Base-by-base conservation (phyloP, 2,329 filamentous ascomycete species). In the Cladosporium halotolerans region DNA sequence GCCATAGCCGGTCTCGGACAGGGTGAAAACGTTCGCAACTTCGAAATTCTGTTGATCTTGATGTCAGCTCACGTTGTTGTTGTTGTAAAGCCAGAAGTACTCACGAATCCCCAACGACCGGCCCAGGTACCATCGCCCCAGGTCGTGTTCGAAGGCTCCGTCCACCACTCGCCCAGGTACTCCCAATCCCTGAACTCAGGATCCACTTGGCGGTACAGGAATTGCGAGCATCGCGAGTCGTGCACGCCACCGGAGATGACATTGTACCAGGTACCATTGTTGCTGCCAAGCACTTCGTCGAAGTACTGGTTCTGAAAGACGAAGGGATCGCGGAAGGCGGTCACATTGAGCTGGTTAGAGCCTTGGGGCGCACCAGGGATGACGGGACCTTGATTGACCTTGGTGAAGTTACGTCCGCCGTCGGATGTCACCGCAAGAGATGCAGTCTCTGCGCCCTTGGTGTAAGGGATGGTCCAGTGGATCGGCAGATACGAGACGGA, bases 381-480 rank as follows among this genome's bases (percentile, higher is more conserved):
- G 1, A 65, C 65, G 0, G 72, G 70, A 1, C 68, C 69, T 23
- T 71, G 63, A 5, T 63, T 57, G 3, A 72, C 55, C 45, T 72
- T 73, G 28, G 69, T 69, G 45, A 72, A 72, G 55, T 72, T 73
- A 9, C 60, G 61, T n/a, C 70, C 67, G 14, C 62, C 70, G 10
- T 50, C 47, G 5, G 16, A n/a, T 2, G 47, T 33, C 14, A 50
- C 47, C 1, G 74, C 75, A 1, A 76, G 62, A 11, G 70, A 71
- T 48, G 77, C 73, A 0, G 73, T 73, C 57, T 78, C 75, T 36
- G 71, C 72, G 7, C 72, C 73, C 9, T 71, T 68, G n/a, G 68
- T 73, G 55, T 77, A 75, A 23, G 66, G 63, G 36, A 75, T 68
- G 8, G 71, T 75, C 73, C 73, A 76, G 38, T 73, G 69, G 10